Conservation (phyloP, 1,139 yeast species). For the Pichiaceae sp. region DNA sequence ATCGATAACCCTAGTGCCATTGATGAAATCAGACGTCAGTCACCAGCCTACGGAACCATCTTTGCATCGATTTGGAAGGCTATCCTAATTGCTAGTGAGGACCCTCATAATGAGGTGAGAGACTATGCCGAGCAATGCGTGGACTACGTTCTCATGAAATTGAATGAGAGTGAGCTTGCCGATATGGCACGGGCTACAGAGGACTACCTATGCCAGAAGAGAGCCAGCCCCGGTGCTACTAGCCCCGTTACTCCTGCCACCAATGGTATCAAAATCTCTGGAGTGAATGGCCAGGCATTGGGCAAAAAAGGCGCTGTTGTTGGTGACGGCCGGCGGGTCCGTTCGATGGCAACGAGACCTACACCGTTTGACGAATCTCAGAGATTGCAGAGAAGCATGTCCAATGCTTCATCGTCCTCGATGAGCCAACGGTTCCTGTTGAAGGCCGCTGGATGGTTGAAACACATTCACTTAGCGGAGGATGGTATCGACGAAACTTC, state of each 20-base stretch:
- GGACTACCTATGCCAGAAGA: constrained; percentile 48
- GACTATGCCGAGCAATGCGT: constrained; percentile 67
- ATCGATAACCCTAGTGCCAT: constrained; percentile 53
- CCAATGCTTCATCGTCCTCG: constrained; percentile 29
- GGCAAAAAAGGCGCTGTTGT: background rate
- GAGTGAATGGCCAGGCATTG: background rate
- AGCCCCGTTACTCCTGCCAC: background rate
- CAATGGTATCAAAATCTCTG: background rate
- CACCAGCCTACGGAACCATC: constrained; percentile 81
- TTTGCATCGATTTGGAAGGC: constrained; percentile 87
- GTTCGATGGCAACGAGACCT: constrained; percentile 15
- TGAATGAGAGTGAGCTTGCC: constrained; percentile 58
- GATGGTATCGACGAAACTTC: constrained; percentile 27
- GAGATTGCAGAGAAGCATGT: constrained; percentile 15
- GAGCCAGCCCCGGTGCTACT: constrained; percentile 5
- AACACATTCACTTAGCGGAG: constrained; percentile 31
- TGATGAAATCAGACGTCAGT: constrained; percentile 50
- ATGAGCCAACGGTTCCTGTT: constrained; percentile 27
- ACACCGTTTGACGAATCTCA: background rate
- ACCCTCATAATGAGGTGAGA: constrained; percentile 81
- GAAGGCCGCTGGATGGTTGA: constrained; percentile 26
- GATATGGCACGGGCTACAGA: constrained; percentile 60
- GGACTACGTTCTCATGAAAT: constrained; percentile 60
- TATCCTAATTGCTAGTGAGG: constrained; percentile 71
- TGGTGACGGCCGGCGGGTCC: constrained; percentile 13